Evolutionary conservation across 192 early-diverging fungal species (phyloP).

Genomic region (Linnemannia schmuckeri): DNA sequence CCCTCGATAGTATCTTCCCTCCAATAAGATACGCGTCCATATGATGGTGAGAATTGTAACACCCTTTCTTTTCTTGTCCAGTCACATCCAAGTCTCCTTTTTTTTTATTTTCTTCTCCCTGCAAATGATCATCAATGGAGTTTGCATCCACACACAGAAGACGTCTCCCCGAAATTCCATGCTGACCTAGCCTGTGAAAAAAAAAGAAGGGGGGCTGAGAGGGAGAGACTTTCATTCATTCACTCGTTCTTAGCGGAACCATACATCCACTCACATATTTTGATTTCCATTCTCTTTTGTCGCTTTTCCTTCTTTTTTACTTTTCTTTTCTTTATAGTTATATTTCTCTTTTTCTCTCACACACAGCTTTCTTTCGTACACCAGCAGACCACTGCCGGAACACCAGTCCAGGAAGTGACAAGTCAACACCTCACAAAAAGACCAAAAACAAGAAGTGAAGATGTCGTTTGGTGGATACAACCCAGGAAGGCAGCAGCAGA

Average conservation of each 20-base stretch:
- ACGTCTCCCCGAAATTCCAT: not conserved
- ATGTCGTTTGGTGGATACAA: constrained; percentile 43
- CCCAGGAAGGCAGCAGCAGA: constrained; percentile 14
- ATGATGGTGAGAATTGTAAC: too few species aligned
- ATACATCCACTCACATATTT: not conserved
- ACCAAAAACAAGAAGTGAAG: not conserved
- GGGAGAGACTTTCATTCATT: not conserved
- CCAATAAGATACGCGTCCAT: not conserved
- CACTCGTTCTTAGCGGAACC: not conserved
- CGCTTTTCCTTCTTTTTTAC: not conserved
- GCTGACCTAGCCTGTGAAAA: constrained; percentile 9
- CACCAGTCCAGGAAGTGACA: too few species aligned
- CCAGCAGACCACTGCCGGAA: not conserved
- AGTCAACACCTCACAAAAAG: not conserved
- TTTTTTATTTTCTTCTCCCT: not conserved
- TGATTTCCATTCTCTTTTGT: not conserved
- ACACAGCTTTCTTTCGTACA: not conserved
- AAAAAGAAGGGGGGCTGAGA: not conserved
- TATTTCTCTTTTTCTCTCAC: too few species aligned
- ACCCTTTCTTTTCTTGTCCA: not conserved
- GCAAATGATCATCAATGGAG: too few species aligned
- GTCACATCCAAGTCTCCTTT: not conserved
- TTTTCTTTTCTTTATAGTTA: too few species aligned
- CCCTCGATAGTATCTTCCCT: not conserved
- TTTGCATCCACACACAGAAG: too few species aligned